phyloP scores from a whole-genome alignment of 1,284 basidiomycete species.

The Rhodotorula sp. region DNA sequence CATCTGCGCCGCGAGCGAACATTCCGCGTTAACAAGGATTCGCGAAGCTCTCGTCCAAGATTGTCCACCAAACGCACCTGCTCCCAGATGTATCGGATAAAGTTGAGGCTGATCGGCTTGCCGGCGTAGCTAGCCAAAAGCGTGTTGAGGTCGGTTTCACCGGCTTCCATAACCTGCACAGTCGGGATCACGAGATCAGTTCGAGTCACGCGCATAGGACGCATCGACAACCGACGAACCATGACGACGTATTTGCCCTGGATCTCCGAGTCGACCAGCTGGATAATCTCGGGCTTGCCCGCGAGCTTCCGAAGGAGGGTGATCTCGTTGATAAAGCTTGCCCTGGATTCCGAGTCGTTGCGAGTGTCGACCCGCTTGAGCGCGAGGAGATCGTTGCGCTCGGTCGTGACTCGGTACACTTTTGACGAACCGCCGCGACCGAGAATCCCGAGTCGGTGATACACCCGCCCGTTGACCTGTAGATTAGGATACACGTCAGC shows the following conservation, averaged over 20 bases:
- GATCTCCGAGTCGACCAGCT: constrained; percentile 78
- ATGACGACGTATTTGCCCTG: constrained; percentile 63
- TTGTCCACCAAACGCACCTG: constrained; percentile 60
- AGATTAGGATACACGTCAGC: too few species aligned
- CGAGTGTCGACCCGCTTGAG: constrained; percentile 85
- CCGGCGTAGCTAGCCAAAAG: constrained; percentile 73
- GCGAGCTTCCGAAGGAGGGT: constrained; percentile 77
- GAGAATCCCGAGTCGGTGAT: constrained; percentile 78
- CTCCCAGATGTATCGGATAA: constrained; percentile 91
- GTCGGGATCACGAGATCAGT: neutral
- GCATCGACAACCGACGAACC: constrained; percentile 49
- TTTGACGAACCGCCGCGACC: constrained; percentile 92
- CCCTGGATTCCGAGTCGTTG: constrained; percentile 74
- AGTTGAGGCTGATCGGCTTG: constrained; percentile 81
- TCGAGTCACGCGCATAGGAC: neutral
- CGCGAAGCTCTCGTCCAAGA: neutral
- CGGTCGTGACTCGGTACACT: constrained; percentile 81
- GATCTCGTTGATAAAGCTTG: constrained; percentile 93
- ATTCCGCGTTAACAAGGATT: too few species aligned
- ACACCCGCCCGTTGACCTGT: constrained; percentile 72
- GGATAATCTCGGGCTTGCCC: constrained; percentile 85
- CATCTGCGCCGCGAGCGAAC: constrained; percentile 62
- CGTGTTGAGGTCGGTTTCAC: constrained; percentile 81
- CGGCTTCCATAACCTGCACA: constrained; percentile 80
- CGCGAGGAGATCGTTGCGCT: constrained; percentile 71